phyloP scores from a whole-genome alignment of 1,139 yeast genomes.

The Geotrichum klebahnii region DNA sequence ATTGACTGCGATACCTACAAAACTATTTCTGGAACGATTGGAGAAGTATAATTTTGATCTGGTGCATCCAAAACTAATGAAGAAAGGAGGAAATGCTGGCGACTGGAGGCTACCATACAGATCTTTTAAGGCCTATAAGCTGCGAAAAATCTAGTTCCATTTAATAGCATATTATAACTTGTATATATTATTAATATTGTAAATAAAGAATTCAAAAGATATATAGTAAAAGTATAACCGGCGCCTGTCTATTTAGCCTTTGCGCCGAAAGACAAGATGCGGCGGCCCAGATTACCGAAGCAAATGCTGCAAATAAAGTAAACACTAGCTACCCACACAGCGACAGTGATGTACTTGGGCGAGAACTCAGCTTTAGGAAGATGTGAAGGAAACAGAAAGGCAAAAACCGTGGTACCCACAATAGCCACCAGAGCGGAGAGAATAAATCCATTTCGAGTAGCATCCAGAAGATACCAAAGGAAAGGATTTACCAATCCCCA shows the following conservation, averaged over 20 bases:
- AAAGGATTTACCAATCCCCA: constrained; percentile 77
- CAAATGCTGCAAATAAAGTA: constrained; percentile 65
- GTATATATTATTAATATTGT: not conserved
- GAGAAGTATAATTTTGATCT: constrained; percentile 65
- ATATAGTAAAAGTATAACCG: constrained; percentile 2
- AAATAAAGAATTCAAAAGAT: constrained; percentile 10
- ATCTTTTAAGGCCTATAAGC: constrained; percentile 53
- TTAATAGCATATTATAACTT: not conserved
- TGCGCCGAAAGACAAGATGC: constrained; percentile 35
- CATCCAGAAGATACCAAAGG: constrained; percentile 76
- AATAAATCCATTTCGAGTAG: constrained; percentile 60
- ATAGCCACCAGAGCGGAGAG: constrained; percentile 36
- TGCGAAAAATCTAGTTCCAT: constrained; percentile 39
- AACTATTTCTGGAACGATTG: constrained; percentile 56
- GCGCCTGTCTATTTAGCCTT: not conserved
- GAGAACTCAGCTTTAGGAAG: constrained; percentile 25
- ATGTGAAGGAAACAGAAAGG: constrained; percentile 33
- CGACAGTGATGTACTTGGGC: constrained; percentile 31
- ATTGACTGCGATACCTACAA: constrained; percentile 55
- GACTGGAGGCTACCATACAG: constrained; percentile 71
- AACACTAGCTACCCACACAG: constrained; percentile 54
- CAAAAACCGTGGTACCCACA: constrained; percentile 33
- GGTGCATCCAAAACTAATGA: constrained; percentile 40
- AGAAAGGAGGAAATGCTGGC: constrained; percentile 35
- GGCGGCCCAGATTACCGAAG: constrained; percentile 70